phyloP scores from a whole-genome alignment of 2,329 filamentous ascomycete species.

The Exophiala phaeomuriformis region DNA sequence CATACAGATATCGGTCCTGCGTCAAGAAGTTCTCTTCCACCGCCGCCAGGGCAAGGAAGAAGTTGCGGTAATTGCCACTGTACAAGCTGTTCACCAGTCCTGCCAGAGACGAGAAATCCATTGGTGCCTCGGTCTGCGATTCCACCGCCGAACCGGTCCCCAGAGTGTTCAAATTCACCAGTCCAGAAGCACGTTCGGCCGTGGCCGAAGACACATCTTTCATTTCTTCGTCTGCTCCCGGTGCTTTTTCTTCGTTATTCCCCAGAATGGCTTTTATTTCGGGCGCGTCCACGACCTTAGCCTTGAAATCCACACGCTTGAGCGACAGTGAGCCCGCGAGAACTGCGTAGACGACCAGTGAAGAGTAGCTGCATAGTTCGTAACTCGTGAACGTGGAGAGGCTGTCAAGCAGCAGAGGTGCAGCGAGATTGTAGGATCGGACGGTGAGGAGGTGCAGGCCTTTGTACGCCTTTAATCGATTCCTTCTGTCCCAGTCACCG shows the following conservation, averaged over 20 bases:
- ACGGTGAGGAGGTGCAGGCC: conserved; percentile 87
- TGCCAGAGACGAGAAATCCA: conserved; percentile 84
- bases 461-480: conserved; percentile 97
- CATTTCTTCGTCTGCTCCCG: conserved; percentile 72
- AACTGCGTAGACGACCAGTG: conserved; percentile 89
- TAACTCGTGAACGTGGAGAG: conserved; percentile 98
- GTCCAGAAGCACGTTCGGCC: conserved; percentile 53
- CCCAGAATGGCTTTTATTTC: conserved; percentile 97
- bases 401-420: conserved; percentile 89
- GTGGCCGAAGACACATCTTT: conserved; percentile 52
- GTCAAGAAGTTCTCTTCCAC: conserved; percentile 93
- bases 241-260: conserved; percentile 78
- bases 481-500: conserved; percentile 96
- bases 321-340: conserved; percentile 89
- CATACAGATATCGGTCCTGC: conserved; percentile 88
- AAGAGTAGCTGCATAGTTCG: conserved; percentile 95
- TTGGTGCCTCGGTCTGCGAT: conserved; percentile 64
- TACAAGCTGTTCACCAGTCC: conserved; percentile 87
- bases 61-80: conserved; percentile 84
- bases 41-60: conserved; percentile 80
- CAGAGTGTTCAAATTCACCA: conserved; percentile 81
- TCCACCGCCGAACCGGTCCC: conserved; percentile 58
- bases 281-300: conserved; percentile 94
- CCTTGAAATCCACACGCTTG: conserved; percentile 97
- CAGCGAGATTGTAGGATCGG: conserved; percentile 81